These are phyloP conservation scores for Geum urbanum DNA, from an alignment of 306 rosid species.

Conservation along the genomic window DNA sequence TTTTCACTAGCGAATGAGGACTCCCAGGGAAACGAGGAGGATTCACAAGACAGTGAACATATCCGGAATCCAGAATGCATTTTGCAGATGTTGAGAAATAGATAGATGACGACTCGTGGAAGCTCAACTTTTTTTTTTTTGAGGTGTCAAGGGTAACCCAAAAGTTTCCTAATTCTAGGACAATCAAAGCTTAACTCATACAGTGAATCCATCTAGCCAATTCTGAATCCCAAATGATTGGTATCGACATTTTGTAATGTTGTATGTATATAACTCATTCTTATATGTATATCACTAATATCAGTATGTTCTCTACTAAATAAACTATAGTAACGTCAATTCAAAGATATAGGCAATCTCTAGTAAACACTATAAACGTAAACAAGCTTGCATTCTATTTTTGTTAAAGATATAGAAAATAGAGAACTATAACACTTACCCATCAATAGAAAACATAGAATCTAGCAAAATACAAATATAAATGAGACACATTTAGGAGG, in stretches of 20 bases:
- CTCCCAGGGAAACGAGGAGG: slow-evolving; percentile 58
- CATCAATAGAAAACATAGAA: too few species aligned
- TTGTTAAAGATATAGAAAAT: too few species aligned
- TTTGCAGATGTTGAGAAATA: slow-evolving; percentile 42
- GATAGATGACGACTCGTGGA: slow-evolving; percentile 8
- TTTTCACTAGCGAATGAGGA: slow-evolving; percentile 60
- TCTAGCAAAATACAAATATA: too few species aligned
- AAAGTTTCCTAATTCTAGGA: neutral
- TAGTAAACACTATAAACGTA: too few species aligned
- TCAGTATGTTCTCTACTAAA: too few species aligned
- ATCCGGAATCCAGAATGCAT: slow-evolving; percentile 50
- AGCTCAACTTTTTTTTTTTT: neutral
- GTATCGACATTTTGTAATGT: neutral
- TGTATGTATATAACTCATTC: neutral
- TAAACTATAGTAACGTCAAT: too few species aligned
- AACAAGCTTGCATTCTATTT: too few species aligned
- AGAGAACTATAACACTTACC: too few species aligned
- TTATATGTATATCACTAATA: too few species aligned
- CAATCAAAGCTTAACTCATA: neutral
- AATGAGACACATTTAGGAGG: too few species aligned
- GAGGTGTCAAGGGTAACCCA: too few species aligned
- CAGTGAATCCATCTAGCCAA: neutral
- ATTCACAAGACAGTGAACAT: slow-evolving; percentile 61
- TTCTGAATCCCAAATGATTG: neutral
- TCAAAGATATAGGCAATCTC: too few species aligned